Evolutionary conservation across 495 filamentous ascomycete genomes (phyloP).

Genomic region (Glonium stellatum): DNA sequence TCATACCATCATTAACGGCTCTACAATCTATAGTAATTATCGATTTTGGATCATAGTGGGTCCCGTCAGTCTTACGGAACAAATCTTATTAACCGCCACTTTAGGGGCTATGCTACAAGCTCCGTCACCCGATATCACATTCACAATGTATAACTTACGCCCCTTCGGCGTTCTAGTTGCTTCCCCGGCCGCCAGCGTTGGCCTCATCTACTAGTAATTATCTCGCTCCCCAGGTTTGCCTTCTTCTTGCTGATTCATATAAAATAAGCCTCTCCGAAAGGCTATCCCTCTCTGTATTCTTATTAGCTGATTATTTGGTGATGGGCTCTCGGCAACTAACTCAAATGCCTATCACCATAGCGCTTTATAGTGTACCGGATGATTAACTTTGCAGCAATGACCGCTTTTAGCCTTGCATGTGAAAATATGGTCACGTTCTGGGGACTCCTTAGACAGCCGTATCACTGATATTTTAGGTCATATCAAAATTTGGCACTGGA

Average conservation of each 20-base stretch:
- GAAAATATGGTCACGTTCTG: slow-evolving; percentile 68
- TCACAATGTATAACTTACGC: slow-evolving; percentile 53
- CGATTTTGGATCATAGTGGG: slow-evolving; percentile 14
- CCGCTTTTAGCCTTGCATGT: slow-evolving; percentile 58
- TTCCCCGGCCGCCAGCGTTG: slow-evolving; percentile 56
- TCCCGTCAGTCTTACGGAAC: slow-evolving; percentile 16
- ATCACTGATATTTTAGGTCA: slow-evolving; percentile 73
- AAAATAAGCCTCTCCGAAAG: slow-evolving; percentile 44
- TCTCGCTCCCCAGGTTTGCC: slow-evolving; percentile 64
- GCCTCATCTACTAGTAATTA: slow-evolving; percentile 65
- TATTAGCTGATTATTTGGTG: slow-evolving; percentile 58
- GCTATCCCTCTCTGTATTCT: slow-evolving; percentile 54
- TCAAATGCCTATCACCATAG: slow-evolving; percentile 49
- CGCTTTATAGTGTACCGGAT: slow-evolving; percentile 66
- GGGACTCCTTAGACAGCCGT: slow-evolving; percentile 61
- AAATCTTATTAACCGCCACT: slow-evolving; percentile 25
- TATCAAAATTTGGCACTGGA: slow-evolving; percentile 58
- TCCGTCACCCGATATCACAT: slow-evolving; percentile 57
- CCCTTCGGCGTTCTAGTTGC: slow-evolving; percentile 53
- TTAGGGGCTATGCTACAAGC: slow-evolving; percentile 50
- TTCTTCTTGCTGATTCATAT: slow-evolving; percentile 65
- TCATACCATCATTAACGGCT: slow-evolving; percentile 7
- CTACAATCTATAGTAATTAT: slow-evolving; percentile 17
- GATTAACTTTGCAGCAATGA: slow-evolving; percentile 67
- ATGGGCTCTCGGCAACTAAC: slow-evolving; percentile 43